phyloP scores from a whole-genome alignment of 371 early-diverging fungal species.

The Circinella minor region DNA sequence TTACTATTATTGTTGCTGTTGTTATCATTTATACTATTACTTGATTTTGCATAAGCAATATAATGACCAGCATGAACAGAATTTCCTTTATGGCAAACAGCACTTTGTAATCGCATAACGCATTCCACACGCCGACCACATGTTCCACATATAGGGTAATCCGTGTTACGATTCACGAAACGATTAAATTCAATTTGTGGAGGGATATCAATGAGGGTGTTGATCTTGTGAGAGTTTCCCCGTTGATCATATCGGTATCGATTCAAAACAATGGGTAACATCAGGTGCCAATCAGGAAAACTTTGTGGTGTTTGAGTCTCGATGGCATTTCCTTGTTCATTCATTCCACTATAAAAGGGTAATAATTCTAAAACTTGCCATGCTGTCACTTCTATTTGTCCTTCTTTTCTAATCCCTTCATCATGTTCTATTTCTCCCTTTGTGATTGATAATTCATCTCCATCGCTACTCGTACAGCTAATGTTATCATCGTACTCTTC shows the following conservation, averaged over 20 bases:
- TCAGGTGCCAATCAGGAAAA: constrained; percentile 51
- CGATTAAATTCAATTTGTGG: constrained; percentile 48
- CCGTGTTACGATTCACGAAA: constrained; percentile 48
- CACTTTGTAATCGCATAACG: constrained; percentile 53
- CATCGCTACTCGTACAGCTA: background rate
- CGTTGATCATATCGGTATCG: constrained; percentile 48
- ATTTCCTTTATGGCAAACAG: constrained; percentile 57
- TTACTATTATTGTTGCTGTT: too few species aligned
- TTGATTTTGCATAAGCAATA: constrained; percentile 48
- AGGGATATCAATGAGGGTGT: constrained; percentile 48
- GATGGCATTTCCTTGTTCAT: constrained; percentile 55
- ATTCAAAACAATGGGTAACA: constrained; percentile 58
- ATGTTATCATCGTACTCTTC: background rate
- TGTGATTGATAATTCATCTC: background rate
- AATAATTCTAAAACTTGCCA: constrained; percentile 64
- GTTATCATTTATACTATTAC: background rate
- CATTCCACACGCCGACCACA: constrained; percentile 35
- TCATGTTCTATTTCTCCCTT: background rate
- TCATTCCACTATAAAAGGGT: constrained; percentile 58
- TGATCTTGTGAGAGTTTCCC: constrained; percentile 36
- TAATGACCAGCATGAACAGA: constrained; percentile 57
- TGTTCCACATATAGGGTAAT: constrained; percentile 20
- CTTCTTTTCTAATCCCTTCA: background rate
- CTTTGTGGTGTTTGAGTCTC: constrained; percentile 37
- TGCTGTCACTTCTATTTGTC: constrained; percentile 34